These are phyloP conservation scores for Lanmaoa pseudosensibilis DNA, from an alignment of 768 basidiomycete species.

Conservation along the genomic window DNA sequence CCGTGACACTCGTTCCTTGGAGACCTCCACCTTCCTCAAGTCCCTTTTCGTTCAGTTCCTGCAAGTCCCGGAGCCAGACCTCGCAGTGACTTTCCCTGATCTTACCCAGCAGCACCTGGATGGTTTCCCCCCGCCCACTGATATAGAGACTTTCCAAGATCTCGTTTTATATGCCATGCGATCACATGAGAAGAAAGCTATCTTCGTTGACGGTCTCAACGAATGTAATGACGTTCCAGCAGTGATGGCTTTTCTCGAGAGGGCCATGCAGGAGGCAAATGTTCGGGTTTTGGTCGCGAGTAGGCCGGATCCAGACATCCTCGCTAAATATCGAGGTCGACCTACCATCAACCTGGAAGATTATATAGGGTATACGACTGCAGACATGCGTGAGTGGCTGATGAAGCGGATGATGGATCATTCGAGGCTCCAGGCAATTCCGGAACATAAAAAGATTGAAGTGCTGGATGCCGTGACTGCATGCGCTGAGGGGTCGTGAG, in stretches of 20 bases:
- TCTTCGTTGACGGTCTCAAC: constrained; percentile 28
- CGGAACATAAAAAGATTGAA: constrained; percentile 22
- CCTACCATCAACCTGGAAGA: constrained; percentile 24
- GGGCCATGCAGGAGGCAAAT: constrained; percentile 20
- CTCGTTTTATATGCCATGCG: constrained; percentile 26
- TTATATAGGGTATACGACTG: constrained; percentile 18
- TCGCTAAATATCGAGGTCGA: constrained; percentile 17
- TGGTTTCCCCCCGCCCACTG: constrained; percentile 21
- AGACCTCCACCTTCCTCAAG: constrained; percentile 20
- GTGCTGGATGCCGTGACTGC: constrained; percentile 17
- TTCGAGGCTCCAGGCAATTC: constrained; percentile 24
- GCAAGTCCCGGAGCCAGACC: constrained; percentile 22
- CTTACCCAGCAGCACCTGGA: constrained; percentile 15
- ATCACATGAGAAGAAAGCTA: constrained; percentile 20
- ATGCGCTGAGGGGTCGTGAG: constrained; percentile 23
- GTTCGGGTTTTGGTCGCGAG: constrained; percentile 27
- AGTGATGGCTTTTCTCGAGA: constrained; percentile 26
- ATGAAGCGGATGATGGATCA: constrained; percentile 27
- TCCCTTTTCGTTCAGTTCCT: constrained; percentile 30
- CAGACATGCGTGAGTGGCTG: constrained; percentile 27
- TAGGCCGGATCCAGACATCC: constrained; percentile 21
- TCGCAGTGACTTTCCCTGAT: constrained; percentile 22
- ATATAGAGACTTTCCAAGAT: constrained; percentile 11
- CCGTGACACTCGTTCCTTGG: constrained; percentile 24
- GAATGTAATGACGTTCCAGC: constrained; percentile 25